phyloP scores from a whole-genome alignment of 2,329 filamentous ascomycete genomes.

The Chalara sp. region DNA sequence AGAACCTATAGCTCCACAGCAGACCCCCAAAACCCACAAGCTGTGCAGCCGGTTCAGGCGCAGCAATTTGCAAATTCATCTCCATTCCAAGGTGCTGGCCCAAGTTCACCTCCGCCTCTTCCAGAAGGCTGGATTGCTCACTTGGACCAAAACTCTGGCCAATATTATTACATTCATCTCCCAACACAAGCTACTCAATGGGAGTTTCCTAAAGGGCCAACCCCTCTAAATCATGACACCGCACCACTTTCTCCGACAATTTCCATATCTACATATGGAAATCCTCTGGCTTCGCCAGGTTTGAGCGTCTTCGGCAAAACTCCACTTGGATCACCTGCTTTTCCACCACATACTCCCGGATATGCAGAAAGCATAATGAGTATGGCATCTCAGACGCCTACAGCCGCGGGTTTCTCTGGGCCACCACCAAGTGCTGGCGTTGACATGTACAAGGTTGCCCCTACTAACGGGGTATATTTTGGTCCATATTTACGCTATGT shows the following conservation, averaged over 20 bases:
- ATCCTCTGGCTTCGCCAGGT: conserved; percentile 64
- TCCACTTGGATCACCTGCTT: conserved; percentile 72
- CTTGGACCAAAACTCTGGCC: conserved; percentile 87
- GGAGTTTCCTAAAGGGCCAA: conserved; percentile 97
- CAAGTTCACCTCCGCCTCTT: conserved; percentile 81
- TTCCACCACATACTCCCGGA: conserved; percentile 73
- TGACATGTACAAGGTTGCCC: conserved; percentile 87
- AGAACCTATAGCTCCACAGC: conserved; percentile 26
- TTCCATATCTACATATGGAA: conserved; percentile 59
- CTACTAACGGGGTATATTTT: conserved; percentile 96
- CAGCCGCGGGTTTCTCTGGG: conserved; percentile 75
- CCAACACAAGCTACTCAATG: conserved; percentile 94
- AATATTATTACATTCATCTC: conserved; percentile 98
- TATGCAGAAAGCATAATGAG: conserved; percentile 85
- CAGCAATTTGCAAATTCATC: conserved; percentile 29
- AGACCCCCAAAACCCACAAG: conserved; percentile 18
- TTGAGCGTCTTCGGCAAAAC: conserved; percentile 48
- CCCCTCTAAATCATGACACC: conserved; percentile 76
- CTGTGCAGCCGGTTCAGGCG: conserved; percentile 10
- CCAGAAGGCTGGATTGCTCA: conserved; percentile 99
- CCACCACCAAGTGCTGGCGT: conserved; percentile 86
- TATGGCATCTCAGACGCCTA: conserved; percentile 68
- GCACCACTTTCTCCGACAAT: conserved; percentile 76
- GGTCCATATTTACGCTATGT: conserved; percentile 92
- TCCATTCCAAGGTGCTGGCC: conserved; percentile 45